These are phyloP conservation scores for Graphiopsis chlorocephala DNA, from an alignment of 2,329 filamentous ascomycete species.

Conservation along the genomic window DNA sequence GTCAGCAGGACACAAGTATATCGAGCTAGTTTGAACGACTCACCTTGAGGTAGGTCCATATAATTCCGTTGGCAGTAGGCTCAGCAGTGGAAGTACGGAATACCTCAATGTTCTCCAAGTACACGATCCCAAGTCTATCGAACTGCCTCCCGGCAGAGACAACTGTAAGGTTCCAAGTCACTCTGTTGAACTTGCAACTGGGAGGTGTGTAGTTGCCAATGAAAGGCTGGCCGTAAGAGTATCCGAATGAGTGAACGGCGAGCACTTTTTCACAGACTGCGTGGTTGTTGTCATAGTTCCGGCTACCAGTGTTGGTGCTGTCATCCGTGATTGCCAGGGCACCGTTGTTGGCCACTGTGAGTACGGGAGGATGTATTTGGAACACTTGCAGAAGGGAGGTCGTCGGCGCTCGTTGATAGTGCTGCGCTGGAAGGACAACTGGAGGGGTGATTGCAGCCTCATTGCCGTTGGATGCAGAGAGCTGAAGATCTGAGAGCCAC, in stretches of 20 bases:
- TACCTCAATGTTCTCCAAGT: background rate
- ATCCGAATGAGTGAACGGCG: background rate
- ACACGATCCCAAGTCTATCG: background rate
- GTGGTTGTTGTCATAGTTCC: background rate
- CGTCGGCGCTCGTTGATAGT: background rate
- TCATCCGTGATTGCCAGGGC: background rate
- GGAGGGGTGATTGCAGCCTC: background rate
- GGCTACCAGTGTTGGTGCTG: background rate
- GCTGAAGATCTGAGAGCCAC: background rate
- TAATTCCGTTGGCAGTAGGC: background rate
- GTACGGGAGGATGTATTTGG: background rate
- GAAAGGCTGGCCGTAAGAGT: background rate
- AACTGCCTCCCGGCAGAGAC: background rate
- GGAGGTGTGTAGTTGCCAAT: background rate
- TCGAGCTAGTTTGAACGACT: background rate
- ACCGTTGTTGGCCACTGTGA: background rate
- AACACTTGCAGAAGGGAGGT: background rate
- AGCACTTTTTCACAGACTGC: background rate
- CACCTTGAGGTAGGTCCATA: background rate
- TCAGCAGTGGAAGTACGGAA: background rate
- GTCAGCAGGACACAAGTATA: background rate
- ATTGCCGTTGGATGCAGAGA: background rate
- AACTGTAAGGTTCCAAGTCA: background rate
- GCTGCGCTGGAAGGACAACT: background rate
- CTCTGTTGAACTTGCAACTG: background rate